phyloP scores from a whole-genome alignment of 164 flowering plant species.

The Protea cynaroides region DNA sequence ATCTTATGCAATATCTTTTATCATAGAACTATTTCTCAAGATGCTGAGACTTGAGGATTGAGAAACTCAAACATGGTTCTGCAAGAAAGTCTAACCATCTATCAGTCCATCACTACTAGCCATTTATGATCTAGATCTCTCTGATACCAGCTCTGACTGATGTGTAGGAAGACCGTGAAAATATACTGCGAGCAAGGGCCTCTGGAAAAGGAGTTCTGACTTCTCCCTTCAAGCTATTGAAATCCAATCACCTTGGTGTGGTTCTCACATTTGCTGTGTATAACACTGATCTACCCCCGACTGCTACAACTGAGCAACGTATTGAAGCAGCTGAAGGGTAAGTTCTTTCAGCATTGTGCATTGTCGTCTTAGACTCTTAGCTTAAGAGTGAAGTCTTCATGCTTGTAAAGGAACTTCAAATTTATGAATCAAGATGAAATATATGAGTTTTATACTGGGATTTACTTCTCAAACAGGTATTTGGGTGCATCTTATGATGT shows the following conservation, averaged over 20 bases:
- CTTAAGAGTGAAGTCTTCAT: background rate
- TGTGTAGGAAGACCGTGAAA: conserved; percentile 87
- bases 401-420: background rate
- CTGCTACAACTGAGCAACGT: conserved; percentile 74
- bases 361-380: background rate
- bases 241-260: conserved; percentile 88
- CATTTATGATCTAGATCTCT: background rate
- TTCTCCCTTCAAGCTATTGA: conserved; percentile 84
- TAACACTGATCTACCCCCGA: conserved; percentile 47
- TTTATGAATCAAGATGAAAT: background rate
- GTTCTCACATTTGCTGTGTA: conserved; percentile 95
- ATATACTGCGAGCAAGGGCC: conserved; percentile 88
- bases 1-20: background rate
- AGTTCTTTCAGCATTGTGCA: background rate
- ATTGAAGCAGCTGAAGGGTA: conserved; percentile 82
- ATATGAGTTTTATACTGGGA: background rate
- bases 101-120: background rate
- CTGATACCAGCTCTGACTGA: background rate
- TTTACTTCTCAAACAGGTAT: conserved; percentile 42
- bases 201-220: conserved; percentile 93
- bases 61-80: background rate
- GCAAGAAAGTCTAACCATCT: background rate
- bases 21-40: background rate
- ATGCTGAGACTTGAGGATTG: background rate
- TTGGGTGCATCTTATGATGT: conserved; percentile 94